A percentile compares a stretch with the other conserved stretches of the same genome.
phyloP scores from a whole-genome alignment of 305 asterid species.

The Rubia occidens region DNA sequence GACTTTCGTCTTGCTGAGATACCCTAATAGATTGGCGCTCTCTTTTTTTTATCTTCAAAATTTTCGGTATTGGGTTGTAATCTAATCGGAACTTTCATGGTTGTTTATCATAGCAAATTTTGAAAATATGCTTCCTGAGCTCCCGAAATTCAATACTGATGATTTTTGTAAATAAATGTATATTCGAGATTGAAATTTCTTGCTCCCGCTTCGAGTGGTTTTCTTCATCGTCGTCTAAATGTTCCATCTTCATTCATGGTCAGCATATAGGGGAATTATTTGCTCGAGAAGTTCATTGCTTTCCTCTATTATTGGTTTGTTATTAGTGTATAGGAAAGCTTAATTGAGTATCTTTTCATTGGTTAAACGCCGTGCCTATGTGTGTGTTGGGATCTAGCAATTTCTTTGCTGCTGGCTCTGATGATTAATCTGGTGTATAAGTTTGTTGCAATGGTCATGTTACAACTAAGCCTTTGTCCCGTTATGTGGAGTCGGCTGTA shows the following conservation, averaged over 20 bases:
- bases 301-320: not conserved
- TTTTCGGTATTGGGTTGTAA: not conserved
- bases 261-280: not conserved
- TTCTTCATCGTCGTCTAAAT: not conserved
- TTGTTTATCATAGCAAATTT: not conserved
- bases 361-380: not conserved
- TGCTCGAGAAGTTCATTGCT: not conserved
- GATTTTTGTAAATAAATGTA: not conserved
- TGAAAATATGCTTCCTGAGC: not conserved
- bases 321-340: not conserved
- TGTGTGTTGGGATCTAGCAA: not conserved
- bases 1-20: conserved; percentile 30
- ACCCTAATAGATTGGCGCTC: conserved; percentile 19
- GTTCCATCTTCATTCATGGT: not conserved
- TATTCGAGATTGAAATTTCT: not conserved
- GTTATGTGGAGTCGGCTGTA: not conserved
- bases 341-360: not conserved
- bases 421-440: not conserved
- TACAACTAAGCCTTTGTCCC: not conserved
- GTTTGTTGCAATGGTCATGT: not conserved
- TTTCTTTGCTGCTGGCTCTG: not conserved
- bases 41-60: not conserved
- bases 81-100: not conserved
- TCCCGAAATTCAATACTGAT: not conserved
- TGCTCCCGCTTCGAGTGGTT: not conserved